phyloP scores from a whole-genome alignment of 331 rosid genomes.

The Malus hybrid region DNA sequence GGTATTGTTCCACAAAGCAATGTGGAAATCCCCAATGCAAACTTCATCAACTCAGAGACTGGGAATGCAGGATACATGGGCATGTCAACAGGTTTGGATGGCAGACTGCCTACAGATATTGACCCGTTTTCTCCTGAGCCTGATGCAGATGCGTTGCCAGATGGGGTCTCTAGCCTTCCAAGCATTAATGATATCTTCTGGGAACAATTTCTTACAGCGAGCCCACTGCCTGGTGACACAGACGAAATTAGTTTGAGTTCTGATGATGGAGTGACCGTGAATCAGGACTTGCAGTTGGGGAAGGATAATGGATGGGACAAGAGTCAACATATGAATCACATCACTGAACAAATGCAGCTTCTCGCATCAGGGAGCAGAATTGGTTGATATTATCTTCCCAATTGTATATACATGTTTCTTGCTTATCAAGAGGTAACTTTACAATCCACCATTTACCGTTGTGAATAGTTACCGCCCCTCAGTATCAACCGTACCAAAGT shows the following conservation, averaged over 20 bases:
- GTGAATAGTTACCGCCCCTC: constrained; percentile 17
- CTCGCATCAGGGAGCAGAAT: constrained; percentile 33
- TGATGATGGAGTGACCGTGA: constrained; percentile 23
- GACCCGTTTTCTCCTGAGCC: constrained; percentile 22
- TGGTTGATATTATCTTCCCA: constrained; percentile 24
- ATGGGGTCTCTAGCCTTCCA: constrained; percentile 39
- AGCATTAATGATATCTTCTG: constrained; percentile 58
- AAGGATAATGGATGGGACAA: constrained; percentile 33
- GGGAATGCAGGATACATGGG: constrained; percentile 29
- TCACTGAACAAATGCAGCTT: constrained; percentile 61
- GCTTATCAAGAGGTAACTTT: constrained; percentile 43
- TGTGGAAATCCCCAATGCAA: constrained; percentile 21
- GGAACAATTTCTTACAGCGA: constrained; percentile 47
- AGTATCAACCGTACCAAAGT: neutral
- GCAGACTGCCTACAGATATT: constrained; percentile 11
- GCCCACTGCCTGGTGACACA: constrained; percentile 29
- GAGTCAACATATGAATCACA: constrained; percentile 30
- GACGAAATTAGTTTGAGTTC: constrained; percentile 37
- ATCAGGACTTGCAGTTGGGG: constrained; percentile 26
- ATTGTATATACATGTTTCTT: constrained; percentile 31
- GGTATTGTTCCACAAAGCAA: constrained; percentile 24
- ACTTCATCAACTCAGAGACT: constrained; percentile 21
- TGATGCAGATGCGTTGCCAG: constrained; percentile 13
- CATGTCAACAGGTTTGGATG: constrained; percentile 38
- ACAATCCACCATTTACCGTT: constrained; percentile 6